Conservation (phyloP, 768 basidiomycete genomes). For the Rhodosporidiobolus odoratus region DNA sequence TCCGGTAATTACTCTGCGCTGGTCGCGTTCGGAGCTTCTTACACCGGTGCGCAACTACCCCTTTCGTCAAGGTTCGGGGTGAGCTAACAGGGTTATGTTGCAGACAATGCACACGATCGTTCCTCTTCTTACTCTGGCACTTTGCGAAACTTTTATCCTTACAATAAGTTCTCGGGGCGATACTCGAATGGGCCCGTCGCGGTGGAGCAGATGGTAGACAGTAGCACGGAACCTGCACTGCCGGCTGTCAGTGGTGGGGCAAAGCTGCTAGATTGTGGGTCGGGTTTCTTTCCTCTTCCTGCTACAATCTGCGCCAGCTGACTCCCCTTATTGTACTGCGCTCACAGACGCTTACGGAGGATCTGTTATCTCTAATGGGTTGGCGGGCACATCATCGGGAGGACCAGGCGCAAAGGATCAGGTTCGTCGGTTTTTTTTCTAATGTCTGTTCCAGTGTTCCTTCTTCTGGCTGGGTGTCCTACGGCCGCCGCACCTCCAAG, state of each 20-base stretch:
- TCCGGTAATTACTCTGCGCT: slow-evolving; percentile 30
- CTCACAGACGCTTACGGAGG: slow-evolving; percentile 35
- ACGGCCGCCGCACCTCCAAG: no score
- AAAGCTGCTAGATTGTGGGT: no score
- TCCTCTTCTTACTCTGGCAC: background rate
- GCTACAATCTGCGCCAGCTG: no score
- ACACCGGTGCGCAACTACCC: slow-evolving; percentile 14
- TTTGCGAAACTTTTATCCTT: slow-evolving; percentile 25
- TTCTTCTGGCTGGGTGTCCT: no score
- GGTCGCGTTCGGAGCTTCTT: slow-evolving; percentile 32
- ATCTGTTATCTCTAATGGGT: slow-evolving; percentile 20
- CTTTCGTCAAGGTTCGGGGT: no score
- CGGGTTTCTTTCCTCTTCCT: no score
- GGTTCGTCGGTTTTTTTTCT: background rate
- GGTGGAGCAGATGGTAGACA: slow-evolving; percentile 30
- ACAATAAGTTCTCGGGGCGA: slow-evolving; percentile 16
- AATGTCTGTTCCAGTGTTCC: background rate
- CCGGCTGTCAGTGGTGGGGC: no score
- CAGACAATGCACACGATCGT: slow-evolving; percentile 31
- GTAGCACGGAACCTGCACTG: no score
- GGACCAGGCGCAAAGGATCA: slow-evolving; percentile 26
- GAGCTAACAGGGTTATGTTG: background rate
- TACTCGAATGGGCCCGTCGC: slow-evolving; percentile 35
- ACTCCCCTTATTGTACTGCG: background rate
- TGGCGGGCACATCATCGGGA: slow-evolving; percentile 10